Base-by-base conservation (phyloP, 208 protist genomes). In the Leishmania gerbilli region DNA sequence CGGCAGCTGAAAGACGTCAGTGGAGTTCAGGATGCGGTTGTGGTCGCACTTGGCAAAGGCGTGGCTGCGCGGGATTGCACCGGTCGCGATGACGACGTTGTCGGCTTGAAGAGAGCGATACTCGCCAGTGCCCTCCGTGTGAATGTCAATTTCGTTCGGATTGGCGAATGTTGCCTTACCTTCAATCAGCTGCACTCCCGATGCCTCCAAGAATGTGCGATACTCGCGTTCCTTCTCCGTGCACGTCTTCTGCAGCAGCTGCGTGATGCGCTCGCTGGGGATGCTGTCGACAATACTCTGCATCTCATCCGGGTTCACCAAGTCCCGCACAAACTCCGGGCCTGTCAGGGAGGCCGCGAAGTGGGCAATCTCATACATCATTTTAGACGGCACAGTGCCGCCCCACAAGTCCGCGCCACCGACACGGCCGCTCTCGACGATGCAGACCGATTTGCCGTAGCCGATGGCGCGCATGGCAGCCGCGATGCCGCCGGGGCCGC, bases 1-100 rank as follows among this genome's bases (percentile, higher is more conserved):
- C 9, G 88, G 82, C 64, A 91, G 77, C 51, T 84, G 64, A 74
- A 96, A 91, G 53, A 96, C 87, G 71, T 87, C 83, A 40, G 87
- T 75, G 37, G 89, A 92, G 74, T 89, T 90, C 62, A 92, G 78
- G 53, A 93, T 88, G 65, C 64, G 75, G 2, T 71, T 71, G 62
- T 84, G 77, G 62, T 96, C 92, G 53, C 79, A 85, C 27, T 65
- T 49, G 74, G 87, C 81, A 56, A 90, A 80, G 21, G 80, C 80
- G 81, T 92, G 88, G 64, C 84, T 81, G 31, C 86, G 86, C 64
- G 92, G 92, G 0, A 68, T 58, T 11, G 85, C 87, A 5, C 92
- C 92, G 5, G 92, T 96, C 17, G 92, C 92, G 65, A 96, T 94
- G 74, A 96, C 56, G 56, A 94, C 92, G 80, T 96, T 88, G 74